Percentiles rank a stretch among this genome's conserved stretches.
phyloP scores from a whole-genome alignment of 257 asterid genomes.

The Solanum appendiculatum region DNA sequence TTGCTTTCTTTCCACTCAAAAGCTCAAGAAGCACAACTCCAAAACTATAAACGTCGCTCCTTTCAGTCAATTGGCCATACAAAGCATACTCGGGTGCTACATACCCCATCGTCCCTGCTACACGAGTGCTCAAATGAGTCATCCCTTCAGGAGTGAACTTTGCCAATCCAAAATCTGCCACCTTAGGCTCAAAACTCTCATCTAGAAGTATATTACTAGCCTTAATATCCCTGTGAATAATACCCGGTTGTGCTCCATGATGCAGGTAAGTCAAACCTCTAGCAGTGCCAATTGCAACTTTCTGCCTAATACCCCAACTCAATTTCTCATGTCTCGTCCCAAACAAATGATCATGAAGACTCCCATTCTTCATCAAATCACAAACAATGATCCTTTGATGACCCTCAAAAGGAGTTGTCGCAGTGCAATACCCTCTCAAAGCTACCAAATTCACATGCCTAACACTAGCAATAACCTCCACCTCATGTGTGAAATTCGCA shows the following conservation, averaged over 20 bases:
- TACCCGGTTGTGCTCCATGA: conserved; percentile 59
- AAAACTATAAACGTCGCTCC: conserved; percentile 87
- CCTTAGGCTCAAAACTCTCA: conserved; percentile 68
- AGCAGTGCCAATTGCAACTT: conserved; percentile 77
- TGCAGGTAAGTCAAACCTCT: conserved; percentile 82
- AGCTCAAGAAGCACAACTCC: conserved; percentile 87
- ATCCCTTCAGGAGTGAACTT: conserved; percentile 74
- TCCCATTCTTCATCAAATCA: conserved; percentile 79
- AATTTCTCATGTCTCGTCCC: conserved; percentile 32
- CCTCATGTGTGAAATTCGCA: conserved; percentile 57
- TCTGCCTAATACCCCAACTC: conserved; percentile 75
- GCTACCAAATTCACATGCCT: conserved; percentile 78
- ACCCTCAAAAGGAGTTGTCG: conserved; percentile 62
- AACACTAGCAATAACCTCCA: conserved; percentile 80
- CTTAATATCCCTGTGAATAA: conserved; percentile 78
- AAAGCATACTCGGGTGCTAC: conserved; percentile 93
- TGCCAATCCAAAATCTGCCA: conserved; percentile 90
- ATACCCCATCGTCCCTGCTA: conserved; percentile 92
- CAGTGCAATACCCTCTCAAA: conserved; percentile 75
- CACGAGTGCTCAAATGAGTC: conserved; percentile 83
- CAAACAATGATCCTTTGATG: conserved; percentile 87
- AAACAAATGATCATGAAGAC: conserved; percentile 72
- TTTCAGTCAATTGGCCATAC: conserved; percentile 75
- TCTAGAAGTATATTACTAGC: conserved; percentile 83
- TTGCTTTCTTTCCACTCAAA: conserved; percentile 76